Evolutionary conservation across 176 grass and related monocot genomes (phyloP), one percentile per base, ranked within the genome.

Genomic region (Avena atlantica): DNA sequence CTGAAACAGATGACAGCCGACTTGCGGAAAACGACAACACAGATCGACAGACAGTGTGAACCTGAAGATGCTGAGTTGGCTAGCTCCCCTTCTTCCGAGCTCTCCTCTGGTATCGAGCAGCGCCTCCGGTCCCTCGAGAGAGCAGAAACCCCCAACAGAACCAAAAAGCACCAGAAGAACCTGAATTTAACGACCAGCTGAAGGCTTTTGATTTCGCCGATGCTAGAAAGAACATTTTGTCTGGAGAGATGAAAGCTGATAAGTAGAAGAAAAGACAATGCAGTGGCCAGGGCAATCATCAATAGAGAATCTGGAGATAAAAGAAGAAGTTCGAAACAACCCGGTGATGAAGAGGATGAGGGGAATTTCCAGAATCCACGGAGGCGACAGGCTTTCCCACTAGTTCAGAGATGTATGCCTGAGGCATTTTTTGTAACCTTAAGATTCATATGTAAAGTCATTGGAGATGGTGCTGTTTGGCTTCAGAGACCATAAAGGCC

Each of bases 311-410:
- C 82, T 48, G 62, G 84, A 7, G 71, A 80, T 74, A 89, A 88
- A 34, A 34, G 31, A 34, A 34, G 31, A 34, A 34, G 31, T 34
- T 34, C 31, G 79, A 34, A 34, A 34, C 67, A 11, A 76, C 21
- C 86, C 12, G 49, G 63, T 37, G 85, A 10, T 6, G 83, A 36
- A 58, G 91, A 95, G 69, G 74, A 55, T 40, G 83, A 74, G 9
- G 87, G 51, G 61, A 89, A 60, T 21, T 84, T 86, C 72, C 89
- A 92, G 90, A 84, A 90, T 69, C 91, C 91, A 13, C 65, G 91
- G 61, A 85, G 91, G 27, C 87, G 89, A 81, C 93, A 93, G 58
- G 95, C 95, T 75, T 98, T 95, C 83, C 91, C 93, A 21, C 85
- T 45, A 78, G 52, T 77, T 63, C 52, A 68, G 58, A 86, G 61